Evolutionary conservation across 345 rosid species (phyloP).

Genomic region (Populus simonii): DNA sequence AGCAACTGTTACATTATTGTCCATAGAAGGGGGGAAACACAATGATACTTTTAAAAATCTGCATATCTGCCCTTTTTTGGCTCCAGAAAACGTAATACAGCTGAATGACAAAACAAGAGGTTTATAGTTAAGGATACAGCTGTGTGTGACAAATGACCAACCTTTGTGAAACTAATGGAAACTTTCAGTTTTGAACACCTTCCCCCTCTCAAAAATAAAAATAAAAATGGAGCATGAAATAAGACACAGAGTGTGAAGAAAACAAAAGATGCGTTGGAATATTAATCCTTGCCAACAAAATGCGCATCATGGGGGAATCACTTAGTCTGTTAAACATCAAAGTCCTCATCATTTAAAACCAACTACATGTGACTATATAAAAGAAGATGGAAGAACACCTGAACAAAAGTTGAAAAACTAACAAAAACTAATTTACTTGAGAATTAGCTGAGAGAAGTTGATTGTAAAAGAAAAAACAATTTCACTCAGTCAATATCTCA

Average conservation of each 20-base stretch:
- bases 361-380: neutral
- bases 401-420: neutral
- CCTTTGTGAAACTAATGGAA: neutral
- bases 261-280: neutral
- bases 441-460: neutral
- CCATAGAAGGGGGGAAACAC: neutral
- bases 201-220: no score
- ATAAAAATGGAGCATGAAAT: neutral
- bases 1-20: neutral
- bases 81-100: neutral
- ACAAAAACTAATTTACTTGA: no score
- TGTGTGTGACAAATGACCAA: neutral
- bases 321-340: neutral
- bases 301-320: neutral
- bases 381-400: neutral
- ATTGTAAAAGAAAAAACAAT: neutral
- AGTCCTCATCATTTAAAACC: neutral
- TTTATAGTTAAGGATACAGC: neutral
- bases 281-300: neutral
- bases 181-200: neutral
- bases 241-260: neutral
- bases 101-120: neutral
- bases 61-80: neutral
- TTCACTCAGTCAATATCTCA: neutral
- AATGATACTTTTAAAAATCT: neutral